These are phyloP conservation scores for Amorphotheca resinae DNA, from an alignment of 495 filamentous ascomycete species.

Conservation along the genomic window DNA sequence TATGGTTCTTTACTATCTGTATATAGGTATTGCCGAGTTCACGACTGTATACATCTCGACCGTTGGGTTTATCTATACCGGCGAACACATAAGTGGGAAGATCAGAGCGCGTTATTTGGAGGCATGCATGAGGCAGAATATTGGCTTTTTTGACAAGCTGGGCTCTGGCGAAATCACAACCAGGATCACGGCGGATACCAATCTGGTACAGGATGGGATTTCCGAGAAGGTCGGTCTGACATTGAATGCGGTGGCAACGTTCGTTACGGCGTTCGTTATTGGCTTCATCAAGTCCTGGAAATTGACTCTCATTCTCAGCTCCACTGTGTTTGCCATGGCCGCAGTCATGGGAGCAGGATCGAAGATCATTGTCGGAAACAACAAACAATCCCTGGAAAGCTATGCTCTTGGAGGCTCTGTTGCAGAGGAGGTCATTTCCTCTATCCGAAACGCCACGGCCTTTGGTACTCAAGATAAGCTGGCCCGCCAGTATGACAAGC, in stretches of 20 bases:
- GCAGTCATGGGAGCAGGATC: slow-evolving; percentile 61
- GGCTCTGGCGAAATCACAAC: slow-evolving; percentile 90
- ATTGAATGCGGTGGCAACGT: slow-evolving; percentile 60
- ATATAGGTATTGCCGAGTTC: slow-evolving; percentile 80
- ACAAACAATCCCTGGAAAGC: slow-evolving; percentile 59
- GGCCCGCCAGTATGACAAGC: slow-evolving; percentile 66
- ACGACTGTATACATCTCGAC: slow-evolving; percentile 68
- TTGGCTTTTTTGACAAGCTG: slow-evolving; percentile 84
- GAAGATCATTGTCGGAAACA: slow-evolving; percentile 64
- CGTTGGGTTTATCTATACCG: slow-evolving; percentile 85
- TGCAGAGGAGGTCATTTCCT: slow-evolving; percentile 90
- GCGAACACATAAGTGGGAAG: slow-evolving; percentile 76
- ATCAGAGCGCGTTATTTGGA: slow-evolving; percentile 74
- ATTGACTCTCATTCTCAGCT: slow-evolving; percentile 69
- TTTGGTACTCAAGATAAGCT: slow-evolving; percentile 88
- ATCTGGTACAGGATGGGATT: slow-evolving; percentile 76
- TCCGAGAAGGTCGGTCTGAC: slow-evolving; percentile 78
- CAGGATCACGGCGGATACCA: slow-evolving; percentile 82
- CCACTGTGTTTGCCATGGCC: slow-evolving; percentile 62
- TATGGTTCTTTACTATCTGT: slow-evolving; percentile 79
- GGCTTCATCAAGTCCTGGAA: slow-evolving; percentile 79
- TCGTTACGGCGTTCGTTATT: slow-evolving; percentile 80
- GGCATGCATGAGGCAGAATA: slow-evolving; percentile 80
- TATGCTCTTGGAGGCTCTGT: slow-evolving; percentile 79
- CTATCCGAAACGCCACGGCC: slow-evolving; percentile 82